Base-by-base conservation (phyloP, 192 early-diverging fungal species). In the Thoreauomyces humboldtii region DNA sequence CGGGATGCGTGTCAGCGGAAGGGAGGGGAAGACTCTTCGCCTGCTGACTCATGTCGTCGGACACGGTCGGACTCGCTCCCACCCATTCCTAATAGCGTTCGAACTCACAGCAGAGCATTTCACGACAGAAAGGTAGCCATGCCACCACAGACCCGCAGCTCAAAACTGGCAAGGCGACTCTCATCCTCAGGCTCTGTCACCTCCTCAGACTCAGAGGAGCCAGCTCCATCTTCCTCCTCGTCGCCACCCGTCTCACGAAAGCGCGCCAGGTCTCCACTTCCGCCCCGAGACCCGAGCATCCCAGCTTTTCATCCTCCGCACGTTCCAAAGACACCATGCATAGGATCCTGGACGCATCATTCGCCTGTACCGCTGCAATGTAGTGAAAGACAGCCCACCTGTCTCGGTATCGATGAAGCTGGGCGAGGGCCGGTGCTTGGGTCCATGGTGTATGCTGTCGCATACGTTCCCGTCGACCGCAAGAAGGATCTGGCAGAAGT, bases 391-490 rank as follows among this genome's bases (percentile, higher is more conserved):
- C 45, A 45, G 47, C 25, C 35, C 21, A 61, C 56, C 3, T 65
- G 58, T 60, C 73, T 98, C 31, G 96, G 97, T 25, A 91, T 99
- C 0, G 97, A 99, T 67, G 97, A 99, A 60, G 97, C 97, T 24
- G 97, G 97, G 7, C 75, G 96, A 14, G 97, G 97, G 0, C 97
- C 97, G 6, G 96, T 97, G 0, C 81, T 98, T 0, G 92, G 88
- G 0, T 93, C 95, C 7, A 99, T 99, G 97, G 96, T 98, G 0
- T 99, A 98, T 72, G 91, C 91, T 0, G 76, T 89, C n/a, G 87
- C 89, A 44, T 98, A 88, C 67, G 89, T 88, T 44, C 83, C 86
- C 0, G 50, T 89, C 0, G 77, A 79, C 1, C 77, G 81, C 34
- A 83, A 88, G 60, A 75, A 85, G 0, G 64, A 83, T 36, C 72